phyloP scores from a whole-genome alignment of 1,139 yeast species.

The Magnusiomyces ingens region DNA sequence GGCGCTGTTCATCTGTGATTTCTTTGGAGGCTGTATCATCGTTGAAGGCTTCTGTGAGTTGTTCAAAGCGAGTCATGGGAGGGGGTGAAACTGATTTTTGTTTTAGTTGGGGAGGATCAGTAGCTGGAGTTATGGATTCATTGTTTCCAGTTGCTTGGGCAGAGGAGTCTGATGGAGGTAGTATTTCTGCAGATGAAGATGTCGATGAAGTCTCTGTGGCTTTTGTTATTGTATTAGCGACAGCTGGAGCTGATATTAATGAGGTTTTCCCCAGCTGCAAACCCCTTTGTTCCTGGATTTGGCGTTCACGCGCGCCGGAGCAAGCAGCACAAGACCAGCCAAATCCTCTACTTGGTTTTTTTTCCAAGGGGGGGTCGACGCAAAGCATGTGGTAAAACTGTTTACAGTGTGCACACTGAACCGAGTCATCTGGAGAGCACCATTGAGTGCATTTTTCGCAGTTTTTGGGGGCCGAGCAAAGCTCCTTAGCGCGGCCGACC shows the following conservation, averaged over 20 bases:
- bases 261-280: constrained; percentile 7
- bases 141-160: not conserved
- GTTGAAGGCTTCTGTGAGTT: constrained; percentile 44
- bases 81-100: constrained; percentile 10
- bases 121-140: not conserved
- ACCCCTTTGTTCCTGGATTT: constrained; percentile 25
- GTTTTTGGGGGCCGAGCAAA: constrained; percentile 56
- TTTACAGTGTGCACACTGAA: constrained; percentile 75
- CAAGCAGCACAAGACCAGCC: constrained; percentile 92
- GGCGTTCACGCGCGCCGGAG: constrained; percentile 33
- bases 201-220: not conserved
- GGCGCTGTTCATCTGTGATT: constrained; percentile 34
- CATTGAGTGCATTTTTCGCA: constrained; percentile 79
- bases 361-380: constrained; percentile 73
- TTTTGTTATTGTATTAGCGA: not conserved
- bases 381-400: constrained; percentile 73
- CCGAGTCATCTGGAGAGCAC: constrained; percentile 71
- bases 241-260: not conserved
- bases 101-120: not conserved
- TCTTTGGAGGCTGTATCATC: constrained; percentile 17
- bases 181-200: not conserved
- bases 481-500: constrained; percentile 56
- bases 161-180: not conserved
- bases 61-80: constrained; percentile 52
- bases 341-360: constrained; percentile 81